These are phyloP conservation scores for Myriangium duriaei DNA, from an alignment of 2,329 filamentous ascomycete genomes.

Conservation along the genomic window DNA sequence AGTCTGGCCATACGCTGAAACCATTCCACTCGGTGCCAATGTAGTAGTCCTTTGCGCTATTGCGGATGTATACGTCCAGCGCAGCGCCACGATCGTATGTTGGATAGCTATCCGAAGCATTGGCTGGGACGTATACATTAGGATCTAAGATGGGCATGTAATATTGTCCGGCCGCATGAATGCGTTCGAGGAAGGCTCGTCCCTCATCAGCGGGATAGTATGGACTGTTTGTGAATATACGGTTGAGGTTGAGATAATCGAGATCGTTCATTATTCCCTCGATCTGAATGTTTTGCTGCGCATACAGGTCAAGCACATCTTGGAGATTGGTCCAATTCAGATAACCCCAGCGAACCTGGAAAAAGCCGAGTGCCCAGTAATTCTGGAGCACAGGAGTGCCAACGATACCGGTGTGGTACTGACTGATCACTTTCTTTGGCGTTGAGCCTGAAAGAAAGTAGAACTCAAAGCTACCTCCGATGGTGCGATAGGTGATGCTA, in stretches of 20 bases:
- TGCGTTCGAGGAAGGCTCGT: conserved; percentile 50
- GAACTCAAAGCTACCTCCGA: conserved; percentile 62
- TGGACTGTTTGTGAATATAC: conserved; percentile 53
- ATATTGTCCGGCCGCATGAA: conserved; percentile 30
- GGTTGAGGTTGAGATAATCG: conserved; percentile 31
- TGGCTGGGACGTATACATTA: no score
- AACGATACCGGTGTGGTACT: conserved; percentile 39
- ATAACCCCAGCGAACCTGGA: conserved; percentile 37
- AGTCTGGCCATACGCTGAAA: conserved; percentile 41
- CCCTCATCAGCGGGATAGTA: conserved; percentile 50
- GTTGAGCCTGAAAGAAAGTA: conserved; percentile 39
- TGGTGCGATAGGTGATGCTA: conserved; percentile 69
- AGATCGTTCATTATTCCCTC: conserved; percentile 65
- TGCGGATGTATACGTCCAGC: conserved; percentile 43
- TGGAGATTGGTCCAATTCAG: conserved; percentile 51
- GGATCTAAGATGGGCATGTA: conserved; percentile 61
- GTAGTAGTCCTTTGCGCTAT: conserved; percentile 42
- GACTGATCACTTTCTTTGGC: conserved; percentile 35
- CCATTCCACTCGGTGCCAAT: conserved; percentile 67
- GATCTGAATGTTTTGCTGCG: conserved; percentile 49
- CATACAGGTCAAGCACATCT: conserved; percentile 57
- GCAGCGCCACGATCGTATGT: conserved; percentile 51
- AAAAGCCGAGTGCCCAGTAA: conserved; percentile 42
- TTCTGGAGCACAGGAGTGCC: conserved; percentile 38
- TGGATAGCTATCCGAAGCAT: conserved; percentile 36